phyloP scores from a whole-genome alignment of 2,329 filamentous ascomycete genomes.

The Niveomyces coronatus region DNA sequence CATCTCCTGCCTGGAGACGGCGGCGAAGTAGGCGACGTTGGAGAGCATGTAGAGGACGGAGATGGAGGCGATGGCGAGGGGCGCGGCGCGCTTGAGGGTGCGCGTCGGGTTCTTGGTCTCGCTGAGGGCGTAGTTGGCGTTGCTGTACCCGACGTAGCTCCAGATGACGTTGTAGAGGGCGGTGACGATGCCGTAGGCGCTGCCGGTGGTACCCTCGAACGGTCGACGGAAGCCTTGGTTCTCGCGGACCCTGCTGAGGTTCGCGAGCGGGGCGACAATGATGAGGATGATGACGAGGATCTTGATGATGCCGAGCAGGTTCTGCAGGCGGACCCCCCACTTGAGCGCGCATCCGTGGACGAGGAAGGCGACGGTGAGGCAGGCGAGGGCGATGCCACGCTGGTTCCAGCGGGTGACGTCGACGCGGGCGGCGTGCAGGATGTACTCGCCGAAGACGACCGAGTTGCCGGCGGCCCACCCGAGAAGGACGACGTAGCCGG shows the following conservation, averaged over 20 bases:
- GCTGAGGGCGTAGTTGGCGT: conserved; percentile 55
- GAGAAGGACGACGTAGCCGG: conserved; percentile 51
- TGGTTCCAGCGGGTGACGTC: conserved; percentile 58
- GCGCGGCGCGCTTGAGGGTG: conserved; percentile 56
- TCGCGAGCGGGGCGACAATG: conserved; percentile 50
- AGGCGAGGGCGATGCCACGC: conserved; percentile 54
- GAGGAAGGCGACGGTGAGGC: conserved; percentile 53
- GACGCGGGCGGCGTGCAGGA: conserved; percentile 52
- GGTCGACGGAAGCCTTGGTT: conserved; percentile 53
- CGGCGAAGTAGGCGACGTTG: conserved; percentile 58
- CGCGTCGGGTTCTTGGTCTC: conserved; percentile 56
- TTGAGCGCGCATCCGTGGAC: conserved; percentile 54
- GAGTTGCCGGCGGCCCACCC: conserved; percentile 58
- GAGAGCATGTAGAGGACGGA: conserved; percentile 54
- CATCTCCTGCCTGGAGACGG: conserved; percentile 43
- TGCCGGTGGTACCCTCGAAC: conserved; percentile 56
- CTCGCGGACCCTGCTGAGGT: conserved; percentile 45
- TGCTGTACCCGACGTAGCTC: conserved; percentile 58
- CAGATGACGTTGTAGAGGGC: conserved; percentile 64
- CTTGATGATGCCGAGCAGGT: conserved; percentile 55
- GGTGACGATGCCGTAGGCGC: conserved; percentile 57
- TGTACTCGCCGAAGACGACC: conserved; percentile 61
- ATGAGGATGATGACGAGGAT: conserved; percentile 56
- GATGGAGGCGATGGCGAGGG: conserved; percentile 47
- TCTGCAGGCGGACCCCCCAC: conserved; percentile 58